These are phyloP conservation scores for Melanogaster broomeanus DNA, from an alignment of 768 basidiomycete genomes.

Conservation along the genomic window DNA sequence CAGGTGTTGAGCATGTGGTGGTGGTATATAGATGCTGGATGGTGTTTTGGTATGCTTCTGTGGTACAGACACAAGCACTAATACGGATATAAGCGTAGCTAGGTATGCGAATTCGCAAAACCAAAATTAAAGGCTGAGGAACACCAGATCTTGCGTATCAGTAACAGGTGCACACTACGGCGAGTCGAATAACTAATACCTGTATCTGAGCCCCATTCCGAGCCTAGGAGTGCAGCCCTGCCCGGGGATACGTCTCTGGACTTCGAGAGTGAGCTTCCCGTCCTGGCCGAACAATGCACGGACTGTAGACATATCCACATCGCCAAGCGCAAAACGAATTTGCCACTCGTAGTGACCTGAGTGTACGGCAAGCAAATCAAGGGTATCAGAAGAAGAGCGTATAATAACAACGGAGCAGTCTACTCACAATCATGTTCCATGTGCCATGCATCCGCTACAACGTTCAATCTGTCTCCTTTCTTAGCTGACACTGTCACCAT, in stretches of 20 bases:
- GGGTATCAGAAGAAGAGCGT: not conserved
- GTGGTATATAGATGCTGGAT: slow-evolving; percentile 3
- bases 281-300: slow-evolving; percentile 50
- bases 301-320: slow-evolving; percentile 55
- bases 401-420: not conserved
- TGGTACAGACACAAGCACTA: slow-evolving; percentile 12
- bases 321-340: slow-evolving; percentile 52
- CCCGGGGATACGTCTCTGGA: slow-evolving; percentile 32
- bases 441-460: slow-evolving; percentile 66
- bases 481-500: slow-evolving; percentile 67
- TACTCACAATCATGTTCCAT: slow-evolving; percentile 59
- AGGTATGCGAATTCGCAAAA: slow-evolving; percentile 1
- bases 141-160: slow-evolving; percentile 5
- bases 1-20: not conserved
- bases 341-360: slow-evolving; percentile 66
- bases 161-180: not conserved
- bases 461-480: slow-evolving; percentile 55
- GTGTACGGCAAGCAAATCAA: slow-evolving; percentile 2
- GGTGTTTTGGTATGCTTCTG: slow-evolving; percentile 2
- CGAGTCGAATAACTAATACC: slow-evolving; percentile 19
- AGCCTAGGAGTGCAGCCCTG: slow-evolving; percentile 24
- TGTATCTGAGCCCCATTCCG: slow-evolving; percentile 33
- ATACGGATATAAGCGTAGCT: slow-evolving; percentile 22
- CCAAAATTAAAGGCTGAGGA: not conserved
- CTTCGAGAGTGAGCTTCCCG: slow-evolving; percentile 50